Evolutionary conservation across 2,329 filamentous ascomycete genomes (phyloP).

Genomic region (Monosporascus sp.): DNA sequence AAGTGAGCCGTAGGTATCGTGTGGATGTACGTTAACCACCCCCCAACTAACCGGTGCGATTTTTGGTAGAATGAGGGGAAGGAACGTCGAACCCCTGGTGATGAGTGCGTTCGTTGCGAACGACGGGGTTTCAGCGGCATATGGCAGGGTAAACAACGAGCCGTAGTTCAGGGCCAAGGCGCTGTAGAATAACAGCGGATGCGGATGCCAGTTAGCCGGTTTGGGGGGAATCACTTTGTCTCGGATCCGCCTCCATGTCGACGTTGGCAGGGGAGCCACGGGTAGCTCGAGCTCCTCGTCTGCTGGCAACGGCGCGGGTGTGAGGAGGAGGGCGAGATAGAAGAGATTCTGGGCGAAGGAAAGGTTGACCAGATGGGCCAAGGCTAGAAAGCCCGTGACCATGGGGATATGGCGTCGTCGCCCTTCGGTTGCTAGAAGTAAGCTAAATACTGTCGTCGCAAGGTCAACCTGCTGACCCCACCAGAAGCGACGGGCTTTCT

Average conservation of each 20-base stretch:
- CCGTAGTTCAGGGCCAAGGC: conserved; percentile 31
- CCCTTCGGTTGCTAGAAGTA: conserved; percentile 55
- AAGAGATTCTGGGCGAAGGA: conserved; percentile 61
- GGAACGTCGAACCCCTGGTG: conserved; percentile 35
- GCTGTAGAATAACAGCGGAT: conserved; percentile 29
- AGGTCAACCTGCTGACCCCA: conserved; percentile 59
- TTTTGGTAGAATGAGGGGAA: conserved; percentile 41
- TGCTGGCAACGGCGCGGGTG: conserved; percentile 41
- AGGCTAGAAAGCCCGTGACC: conserved; percentile 49
- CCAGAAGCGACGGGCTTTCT: conserved; percentile 52
- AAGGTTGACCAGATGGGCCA: conserved; percentile 55
- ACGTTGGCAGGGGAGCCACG: conserved; percentile 22
- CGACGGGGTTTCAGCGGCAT: conserved; percentile 33
- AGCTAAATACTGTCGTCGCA: conserved; percentile 47
- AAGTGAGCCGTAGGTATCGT: conserved; percentile 35
- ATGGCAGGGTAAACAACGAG: conserved; percentile 33
- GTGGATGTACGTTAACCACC: conserved; percentile 34
- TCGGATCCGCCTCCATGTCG: conserved; percentile 24
- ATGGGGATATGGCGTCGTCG: conserved; percentile 50
- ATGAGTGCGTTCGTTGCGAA: conserved; percentile 31
- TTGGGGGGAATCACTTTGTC: conserved; percentile 33
- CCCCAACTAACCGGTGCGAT: conserved; percentile 47
- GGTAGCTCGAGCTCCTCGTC: conserved; percentile 21
- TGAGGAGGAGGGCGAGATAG: conserved; percentile 53
- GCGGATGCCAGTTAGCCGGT: conserved; percentile 38